phyloP scores from a whole-genome alignment of 805 yeast species.

The Jamesozyma lodderae region DNA sequence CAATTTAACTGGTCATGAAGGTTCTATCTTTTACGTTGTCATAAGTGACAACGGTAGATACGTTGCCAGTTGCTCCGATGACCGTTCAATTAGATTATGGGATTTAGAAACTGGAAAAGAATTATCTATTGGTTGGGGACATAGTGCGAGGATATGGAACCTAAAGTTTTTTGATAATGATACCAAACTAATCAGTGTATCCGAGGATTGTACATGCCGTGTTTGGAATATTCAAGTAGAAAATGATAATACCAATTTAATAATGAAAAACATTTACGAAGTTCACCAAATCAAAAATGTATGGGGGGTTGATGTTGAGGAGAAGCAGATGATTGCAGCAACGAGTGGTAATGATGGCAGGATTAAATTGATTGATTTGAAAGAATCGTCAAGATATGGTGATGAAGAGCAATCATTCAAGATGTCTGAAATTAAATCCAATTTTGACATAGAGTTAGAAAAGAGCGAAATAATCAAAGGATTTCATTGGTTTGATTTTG shows the following conservation, averaged over 20 bases:
- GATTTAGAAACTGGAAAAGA: slow-evolving; percentile 46
- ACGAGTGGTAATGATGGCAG: slow-evolving; percentile 96
- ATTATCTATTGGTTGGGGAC: slow-evolving; percentile 90
- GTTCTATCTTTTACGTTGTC: slow-evolving; percentile 78
- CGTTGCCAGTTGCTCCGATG: slow-evolving; percentile 84
- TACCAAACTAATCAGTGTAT: slow-evolving; percentile 47
- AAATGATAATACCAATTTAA: slow-evolving; percentile 9
- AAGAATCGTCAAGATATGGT: slow-evolving; percentile 23
- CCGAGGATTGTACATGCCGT: slow-evolving; percentile 83
- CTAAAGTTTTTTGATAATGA: slow-evolving; percentile 44
- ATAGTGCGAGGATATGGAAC: slow-evolving; percentile 88
- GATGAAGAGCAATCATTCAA: slow-evolving; percentile 25
- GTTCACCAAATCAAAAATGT: slow-evolving; percentile 79
- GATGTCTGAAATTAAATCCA: slow-evolving; percentile 29
- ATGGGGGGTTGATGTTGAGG: slow-evolving; percentile 67
- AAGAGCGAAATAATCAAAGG: slow-evolving; percentile 55
- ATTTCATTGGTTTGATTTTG: slow-evolving; percentile 39
- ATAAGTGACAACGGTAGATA: slow-evolving; percentile 46
- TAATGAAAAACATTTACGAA: slow-evolving; percentile 39
- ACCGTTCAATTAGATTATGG: slow-evolving; percentile 78
- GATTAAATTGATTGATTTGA: slow-evolving; percentile 52
- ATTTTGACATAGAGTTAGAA: slow-evolving; percentile 23
- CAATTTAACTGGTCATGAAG: slow-evolving; percentile 69
- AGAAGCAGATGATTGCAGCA: slow-evolving; percentile 41
- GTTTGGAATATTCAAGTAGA: slow-evolving; percentile 49